Conservation (phyloP, 148 eudicot genomes). For the Beta vulgaris region DNA sequence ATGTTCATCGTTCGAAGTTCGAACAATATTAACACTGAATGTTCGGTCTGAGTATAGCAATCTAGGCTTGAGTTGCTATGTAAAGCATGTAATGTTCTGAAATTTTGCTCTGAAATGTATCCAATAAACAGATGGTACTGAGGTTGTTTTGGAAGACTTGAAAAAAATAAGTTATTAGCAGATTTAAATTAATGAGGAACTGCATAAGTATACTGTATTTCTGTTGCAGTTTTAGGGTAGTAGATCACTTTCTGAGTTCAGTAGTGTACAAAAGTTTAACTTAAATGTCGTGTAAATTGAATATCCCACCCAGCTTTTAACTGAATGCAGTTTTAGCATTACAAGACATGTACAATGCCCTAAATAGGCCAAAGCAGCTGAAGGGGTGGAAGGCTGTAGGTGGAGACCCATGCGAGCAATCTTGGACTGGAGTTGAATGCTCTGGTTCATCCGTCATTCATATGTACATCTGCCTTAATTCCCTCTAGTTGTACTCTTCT, state of each 20-base stretch:
- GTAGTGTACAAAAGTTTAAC: background rate
- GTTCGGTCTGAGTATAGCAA: too few relatives aligned
- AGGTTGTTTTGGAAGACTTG: background rate
- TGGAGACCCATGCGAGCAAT: slow-evolving; percentile 77
- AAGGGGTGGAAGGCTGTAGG: slow-evolving; percentile 61
- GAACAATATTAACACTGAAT: too few relatives aligned
- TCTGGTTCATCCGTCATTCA: slow-evolving; percentile 60
- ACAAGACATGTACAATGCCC: slow-evolving; percentile 61
- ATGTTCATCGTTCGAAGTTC: too few relatives aligned
- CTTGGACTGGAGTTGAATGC: slow-evolving; percentile 85
- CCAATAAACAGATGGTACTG: background rate
- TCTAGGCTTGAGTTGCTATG: background rate
- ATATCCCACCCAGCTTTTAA: background rate
- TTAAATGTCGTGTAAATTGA: background rate
- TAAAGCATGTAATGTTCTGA: background rate
- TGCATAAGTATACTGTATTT: background rate
- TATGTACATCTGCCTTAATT: slow-evolving; percentile 42
- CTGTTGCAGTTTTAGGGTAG: background rate
- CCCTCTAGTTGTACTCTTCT: background rate
- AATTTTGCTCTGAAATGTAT: background rate
- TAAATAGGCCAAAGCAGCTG: slow-evolving; percentile 58
- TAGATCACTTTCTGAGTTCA: background rate
- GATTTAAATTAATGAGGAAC: background rate
- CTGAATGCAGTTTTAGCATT: slow-evolving; percentile 58
- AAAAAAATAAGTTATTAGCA: background rate